Base-by-base conservation (phyloP, 352 stramenopile species). In the Phytopythium cucurbitacearum region DNA sequence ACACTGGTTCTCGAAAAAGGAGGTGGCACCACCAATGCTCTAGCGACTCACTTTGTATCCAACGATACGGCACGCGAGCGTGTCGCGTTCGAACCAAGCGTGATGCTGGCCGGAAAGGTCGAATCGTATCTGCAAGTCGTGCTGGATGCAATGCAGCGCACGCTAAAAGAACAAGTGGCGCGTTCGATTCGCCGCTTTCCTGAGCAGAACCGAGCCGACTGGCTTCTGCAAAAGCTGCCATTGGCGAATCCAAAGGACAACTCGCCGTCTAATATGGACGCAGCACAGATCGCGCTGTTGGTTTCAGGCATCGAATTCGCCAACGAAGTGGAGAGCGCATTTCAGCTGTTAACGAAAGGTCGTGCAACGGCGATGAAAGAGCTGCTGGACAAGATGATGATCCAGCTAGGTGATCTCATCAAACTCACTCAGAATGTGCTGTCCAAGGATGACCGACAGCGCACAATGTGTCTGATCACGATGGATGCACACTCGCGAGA, bases 381-480 rank as follows among this genome's bases (percentile, higher is more conserved):
- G 51, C 89, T 96, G 48, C 68, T 73, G 16, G 73, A 92, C 28
- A 92, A 93, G 53, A 64, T 97, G 36, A 74, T 86, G 28, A 76
- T 95, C 34, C 91, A 98, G 56, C 85, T 98, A 13, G 83, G 79
- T 16, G 94, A 98, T 49, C 67, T 98, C 2, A 97, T 98, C 62
- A 81, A 87, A 48, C 59, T 97, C n/a, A 97, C 89, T 2, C 86
- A 90, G 64, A 83, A 68, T 5, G 64, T 80, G 21, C 69, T 98
- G 4, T 80, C 68, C 4, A 93, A 86, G 49, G 83, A 78, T 38
- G 92, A 98, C 59, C 86, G 93, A 3, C 89, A 91, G 56, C 80
- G 94, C 11, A 71, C 98, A 16, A 98, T 98, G 89, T 94, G 91
- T 45, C 87, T 97, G 65, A 98, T 98, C 62, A 98, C 93, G 4